Percentiles rank a stretch among this genome's conserved stretches.
These are phyloP conservation scores for Lachancea sp. DNA, from an alignment of 805 yeast genomes.

Conservation along the genomic window DNA sequence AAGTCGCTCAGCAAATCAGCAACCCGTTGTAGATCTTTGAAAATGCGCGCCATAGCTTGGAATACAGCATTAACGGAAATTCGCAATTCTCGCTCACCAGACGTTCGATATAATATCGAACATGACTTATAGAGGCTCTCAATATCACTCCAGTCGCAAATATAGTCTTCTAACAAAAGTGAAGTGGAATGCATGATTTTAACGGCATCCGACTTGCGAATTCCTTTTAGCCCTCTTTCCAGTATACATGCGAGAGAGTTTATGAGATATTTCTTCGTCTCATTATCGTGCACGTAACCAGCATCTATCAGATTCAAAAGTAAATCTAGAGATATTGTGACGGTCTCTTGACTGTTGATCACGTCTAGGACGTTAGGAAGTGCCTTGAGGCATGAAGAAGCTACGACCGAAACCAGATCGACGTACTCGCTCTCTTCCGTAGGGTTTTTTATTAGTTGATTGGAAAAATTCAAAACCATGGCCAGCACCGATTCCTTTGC, in stretches of 20 bases:
- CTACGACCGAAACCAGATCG: conserved; percentile 48
- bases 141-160: conserved; percentile 48
- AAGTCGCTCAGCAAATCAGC: conserved; percentile 53
- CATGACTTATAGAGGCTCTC: conserved; percentile 43
- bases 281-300: conserved; percentile 49
- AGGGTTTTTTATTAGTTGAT: conserved; percentile 39
- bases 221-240: conserved; percentile 47
- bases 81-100: conserved; percentile 58
- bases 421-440: conserved; percentile 40
- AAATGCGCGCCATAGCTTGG: conserved; percentile 48
- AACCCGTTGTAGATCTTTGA: conserved; percentile 39
- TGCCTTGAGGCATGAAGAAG: conserved; percentile 47
- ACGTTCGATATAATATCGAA: conserved; percentile 53
- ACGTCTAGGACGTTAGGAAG: conserved; percentile 46
- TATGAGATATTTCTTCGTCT: conserved; percentile 47
- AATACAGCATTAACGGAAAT: conserved; percentile 55
- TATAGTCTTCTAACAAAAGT: conserved; percentile 45
- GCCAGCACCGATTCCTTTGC: conserved; percentile 63
- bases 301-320: conserved; percentile 48
- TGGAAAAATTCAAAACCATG: conserved; percentile 49
- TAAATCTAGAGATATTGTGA: conserved; percentile 46
- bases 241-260: conserved; percentile 54
- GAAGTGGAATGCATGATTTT: conserved; percentile 54
- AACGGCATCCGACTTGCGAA: conserved; percentile 47
- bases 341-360: conserved; percentile 38